Base-by-base conservation (phyloP, 345 rosid genomes). In the Ceriops tagal region DNA sequence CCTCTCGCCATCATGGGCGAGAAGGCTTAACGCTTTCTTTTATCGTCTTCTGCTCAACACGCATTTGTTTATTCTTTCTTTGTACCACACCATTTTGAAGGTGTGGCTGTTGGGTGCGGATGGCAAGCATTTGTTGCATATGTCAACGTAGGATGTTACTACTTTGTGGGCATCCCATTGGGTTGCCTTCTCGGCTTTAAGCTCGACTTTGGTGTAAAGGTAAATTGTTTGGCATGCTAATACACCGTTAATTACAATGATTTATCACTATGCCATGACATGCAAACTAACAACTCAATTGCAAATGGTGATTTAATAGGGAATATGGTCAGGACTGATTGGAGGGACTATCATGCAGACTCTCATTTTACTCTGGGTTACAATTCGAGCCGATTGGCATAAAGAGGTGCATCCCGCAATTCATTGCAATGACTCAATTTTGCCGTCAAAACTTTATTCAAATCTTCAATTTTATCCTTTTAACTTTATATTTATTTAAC, bases 61-160 rank as follows among this genome's bases (percentile, higher is more conserved):
- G 1, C 27, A 6, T 13, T 58, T 11, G 21, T 24, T 63, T 43
- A 24, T 24, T 24, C 26, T 1, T 4, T 22, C 7, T 65, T 52
- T 20, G 1, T 28, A 1, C 28, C 8, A 1, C 0, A 22, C 21
- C 8, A 35, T 68, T 31, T 19, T 53, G 69, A 57, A 85, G 93
- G 96, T 34, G 97, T 89, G 53, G 95, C 91, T 34, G 92, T 87
- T 24, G 97, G 92, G 2, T 87, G 92, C 53, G 91, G 93, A 73
- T 88, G 97, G 95, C 92, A 91, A 77, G 89, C 95, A 18, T 82
- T 87, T 77, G 95, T 91, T 20, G 97, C 97, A 5, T 91, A 85
- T 27, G 91, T 91, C 0, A 91, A 89, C 49, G 80, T 89, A 3
- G 97, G 87, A 22, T 91, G 96, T 64, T 91, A 91, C 70, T 89